Evolutionary conservation across 2,329 filamentous ascomycete species (phyloP), one percentile per base, ranked within the genome.

Genomic region (Amesomyces nigricolor): DNA sequence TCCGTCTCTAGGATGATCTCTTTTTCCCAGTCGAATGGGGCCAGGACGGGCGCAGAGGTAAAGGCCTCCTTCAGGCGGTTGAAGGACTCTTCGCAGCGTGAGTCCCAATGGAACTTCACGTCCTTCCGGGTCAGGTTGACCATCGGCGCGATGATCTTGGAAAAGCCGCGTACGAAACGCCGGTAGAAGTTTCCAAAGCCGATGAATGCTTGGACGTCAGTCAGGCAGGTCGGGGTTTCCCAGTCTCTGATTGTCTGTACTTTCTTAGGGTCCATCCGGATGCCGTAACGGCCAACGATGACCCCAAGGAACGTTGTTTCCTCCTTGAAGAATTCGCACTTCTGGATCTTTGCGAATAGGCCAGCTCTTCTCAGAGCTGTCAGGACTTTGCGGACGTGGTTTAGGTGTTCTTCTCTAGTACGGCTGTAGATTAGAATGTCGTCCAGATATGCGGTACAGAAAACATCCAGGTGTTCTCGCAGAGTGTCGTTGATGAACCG

Each of bases 391-490:
- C 39, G 19, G 13, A 35, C 6, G 8, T 53, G 11, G 10, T 47
- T 38, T 1, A 37, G 9, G 3, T 42, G 22, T 7, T 35, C 43
- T 13, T 29, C 29, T 10, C 7, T 6, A 1, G 51, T 47, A 16
- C 4, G 4, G n/a, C 43, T 29, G 5, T 48, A 60, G 22, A 60
- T 54, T 10, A 58, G 39, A 2, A 60, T 47, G 35, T 60, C 39
- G 32, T 58, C 43, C 1, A 60, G 32, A 16, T 65, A 62, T 1
- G 47, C 29, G 2, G 49, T 52, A 51, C 29, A 58, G 17, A 56
- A 56, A 8, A 49, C 30, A 14, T 61, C 39, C 8, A 59, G 22
- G 17, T 22, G 29, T 2, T 42, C 40, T 1, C 22, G 2, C n/a
- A 61, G 47, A 3, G 26, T 39, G 2, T 14, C 19, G 42, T 61